These are phyloP conservation scores for Metschnikowia arizonensis DNA, from an alignment of 805 yeast genomes.

Conservation along the genomic window DNA sequence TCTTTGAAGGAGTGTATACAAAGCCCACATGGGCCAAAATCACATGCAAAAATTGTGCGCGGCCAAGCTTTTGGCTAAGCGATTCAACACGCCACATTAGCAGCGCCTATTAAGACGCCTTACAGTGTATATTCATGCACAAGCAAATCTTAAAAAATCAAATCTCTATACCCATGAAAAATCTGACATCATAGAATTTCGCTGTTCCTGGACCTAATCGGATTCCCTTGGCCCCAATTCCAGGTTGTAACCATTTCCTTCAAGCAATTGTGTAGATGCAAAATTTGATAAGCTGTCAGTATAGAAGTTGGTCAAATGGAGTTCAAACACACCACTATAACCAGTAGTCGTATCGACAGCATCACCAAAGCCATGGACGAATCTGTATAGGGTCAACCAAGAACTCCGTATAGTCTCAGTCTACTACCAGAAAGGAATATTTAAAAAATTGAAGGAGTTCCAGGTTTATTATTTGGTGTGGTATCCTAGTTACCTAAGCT, in stretches of 20 bases:
- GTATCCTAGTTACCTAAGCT: not conserved
- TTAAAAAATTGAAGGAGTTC: not conserved
- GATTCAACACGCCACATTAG: slow-evolving; percentile 2
- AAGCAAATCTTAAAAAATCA: not conserved
- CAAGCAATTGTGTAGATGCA: not conserved
- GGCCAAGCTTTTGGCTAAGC: not conserved
- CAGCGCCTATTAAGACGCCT: not conserved
- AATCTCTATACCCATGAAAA: not conserved
- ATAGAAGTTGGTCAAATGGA: no score
- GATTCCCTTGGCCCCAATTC: not conserved
- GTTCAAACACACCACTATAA: no score
- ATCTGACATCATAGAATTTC: not conserved
- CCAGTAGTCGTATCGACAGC: no score
- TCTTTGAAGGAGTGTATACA: not conserved
- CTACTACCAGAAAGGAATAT: no score
- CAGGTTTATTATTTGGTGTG: not conserved
- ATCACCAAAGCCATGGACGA: not conserved
- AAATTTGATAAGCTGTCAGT: not conserved
- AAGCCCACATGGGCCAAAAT: not conserved
- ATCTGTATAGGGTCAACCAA: not conserved
- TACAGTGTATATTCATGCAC: not conserved
- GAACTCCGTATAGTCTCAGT: not conserved
- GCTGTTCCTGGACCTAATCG: not conserved
- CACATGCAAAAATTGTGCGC: not conserved
- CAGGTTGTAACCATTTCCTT: not conserved